Percentiles rank a stretch among this genome's conserved stretches.
phyloP scores from a whole-genome alignment of 768 basidiomycete genomes.

The Rhodotorula babjevae region DNA sequence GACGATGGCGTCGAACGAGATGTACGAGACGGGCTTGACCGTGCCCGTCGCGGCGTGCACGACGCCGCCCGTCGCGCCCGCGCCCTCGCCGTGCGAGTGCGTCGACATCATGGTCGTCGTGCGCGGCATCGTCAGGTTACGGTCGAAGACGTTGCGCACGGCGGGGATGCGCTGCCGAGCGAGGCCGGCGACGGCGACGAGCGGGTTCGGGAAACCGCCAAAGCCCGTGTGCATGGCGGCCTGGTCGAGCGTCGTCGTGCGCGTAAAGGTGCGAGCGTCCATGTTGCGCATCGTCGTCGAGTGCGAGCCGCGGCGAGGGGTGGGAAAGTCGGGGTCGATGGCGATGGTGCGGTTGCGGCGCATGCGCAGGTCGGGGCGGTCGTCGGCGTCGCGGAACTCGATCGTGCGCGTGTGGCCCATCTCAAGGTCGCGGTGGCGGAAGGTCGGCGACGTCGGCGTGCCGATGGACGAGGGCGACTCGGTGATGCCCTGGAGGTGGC shows the following conservation, averaged over 20 bases:
- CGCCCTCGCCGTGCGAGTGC: conserved; percentile 38
- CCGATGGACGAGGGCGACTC: neutral
- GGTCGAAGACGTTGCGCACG: conserved; percentile 57
- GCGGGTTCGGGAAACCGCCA: conserved; percentile 49
- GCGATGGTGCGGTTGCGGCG: conserved; percentile 20
- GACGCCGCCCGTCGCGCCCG: neutral
- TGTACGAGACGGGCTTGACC: conserved; percentile 61
- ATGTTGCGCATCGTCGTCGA: conserved; percentile 22
- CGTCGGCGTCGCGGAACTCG: conserved; percentile 32
- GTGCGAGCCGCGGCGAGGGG: conserved; percentile 14
- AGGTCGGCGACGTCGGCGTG: neutral
- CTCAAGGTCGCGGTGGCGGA: conserved; percentile 10
- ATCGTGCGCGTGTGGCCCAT: conserved; percentile 33
- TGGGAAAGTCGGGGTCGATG: conserved; percentile 13
- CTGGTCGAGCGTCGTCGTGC: conserved; percentile 17
- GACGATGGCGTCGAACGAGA: conserved; percentile 69
- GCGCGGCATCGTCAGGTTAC: conserved; percentile 70
- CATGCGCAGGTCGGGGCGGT: conserved; percentile 17
- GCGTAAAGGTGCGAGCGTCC: conserved; percentile 20
- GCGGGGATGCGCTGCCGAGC: conserved; percentile 63
- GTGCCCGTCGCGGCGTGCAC: conserved; percentile 46
- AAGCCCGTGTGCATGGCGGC: conserved; percentile 33
- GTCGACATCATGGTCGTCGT: conserved; percentile 55
- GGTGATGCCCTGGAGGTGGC: conserved; percentile 18
- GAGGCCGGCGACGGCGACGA: conserved; percentile 50